Percentiles rank a stretch among this genome's conserved stretches.
These are phyloP conservation scores for Rhodotorula glutinis DNA, from an alignment of 1,284 basidiomycete species.

Conservation along the genomic window DNA sequence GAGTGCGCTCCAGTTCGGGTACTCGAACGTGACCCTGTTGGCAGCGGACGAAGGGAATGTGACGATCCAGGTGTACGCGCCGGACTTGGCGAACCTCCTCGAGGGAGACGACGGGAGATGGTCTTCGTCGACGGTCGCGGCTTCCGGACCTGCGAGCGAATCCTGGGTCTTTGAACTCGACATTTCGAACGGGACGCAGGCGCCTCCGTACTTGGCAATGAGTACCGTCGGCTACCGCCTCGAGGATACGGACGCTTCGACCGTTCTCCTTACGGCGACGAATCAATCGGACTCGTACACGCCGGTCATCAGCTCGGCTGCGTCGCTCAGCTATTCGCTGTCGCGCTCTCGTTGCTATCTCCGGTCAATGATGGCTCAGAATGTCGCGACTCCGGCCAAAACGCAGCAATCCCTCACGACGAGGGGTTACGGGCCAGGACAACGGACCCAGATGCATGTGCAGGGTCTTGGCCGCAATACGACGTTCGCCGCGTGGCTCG, in stretches of 20 bases:
- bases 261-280: conserved; percentile 45
- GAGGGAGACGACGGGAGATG: not conserved
- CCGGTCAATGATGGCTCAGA: conserved; percentile 28
- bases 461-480: conserved; percentile 41
- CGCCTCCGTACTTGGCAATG: conserved; percentile 13
- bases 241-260: conserved; percentile 46
- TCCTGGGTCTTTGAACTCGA: conserved; percentile 38
- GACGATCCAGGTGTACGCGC: conserved; percentile 21
- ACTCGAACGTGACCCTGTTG: conserved; percentile 29
- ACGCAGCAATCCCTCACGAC: conserved; percentile 23
- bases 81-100: not conserved
- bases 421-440: conserved; percentile 37
- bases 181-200: conserved; percentile 14
- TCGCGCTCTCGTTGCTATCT: conserved; percentile 48
- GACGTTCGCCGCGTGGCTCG: conserved; percentile 50
- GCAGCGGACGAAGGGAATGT: conserved; percentile 1
- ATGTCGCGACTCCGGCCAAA: not conserved
- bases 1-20: conserved; percentile 19
- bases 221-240: conserved; percentile 31
- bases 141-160: not conserved
- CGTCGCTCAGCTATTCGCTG: conserved; percentile 37
- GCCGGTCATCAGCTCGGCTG: conserved; percentile 42
- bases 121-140: not conserved
- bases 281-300: conserved; percentile 34
- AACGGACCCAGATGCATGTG: conserved; percentile 42